Conservation (phyloP, 2,329 filamentous ascomycete genomes). For the Phaeosphaeriaceae sp. region DNA sequence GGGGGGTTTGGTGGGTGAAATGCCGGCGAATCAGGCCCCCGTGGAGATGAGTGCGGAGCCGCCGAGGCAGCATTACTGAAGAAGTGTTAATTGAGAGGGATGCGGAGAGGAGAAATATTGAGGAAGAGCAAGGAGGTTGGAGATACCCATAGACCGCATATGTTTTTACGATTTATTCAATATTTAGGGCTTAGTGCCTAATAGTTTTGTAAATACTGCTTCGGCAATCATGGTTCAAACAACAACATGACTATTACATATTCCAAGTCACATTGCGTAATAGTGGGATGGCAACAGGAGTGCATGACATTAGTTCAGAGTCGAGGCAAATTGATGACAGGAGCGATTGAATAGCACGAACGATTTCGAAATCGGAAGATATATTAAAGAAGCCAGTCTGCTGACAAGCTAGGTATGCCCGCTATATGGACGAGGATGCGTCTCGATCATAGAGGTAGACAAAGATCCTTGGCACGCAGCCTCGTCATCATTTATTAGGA, state of each 20-base stretch:
- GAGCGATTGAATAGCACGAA: no score
- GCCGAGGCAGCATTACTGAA: slow-evolving; percentile 3
- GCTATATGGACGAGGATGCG: no score
- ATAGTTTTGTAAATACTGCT: not conserved
- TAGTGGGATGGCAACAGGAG: no score
- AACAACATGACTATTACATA: not conserved
- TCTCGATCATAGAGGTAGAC: no score
- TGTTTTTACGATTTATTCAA: not conserved
- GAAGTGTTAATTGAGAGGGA: not conserved
- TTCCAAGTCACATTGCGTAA: not conserved
- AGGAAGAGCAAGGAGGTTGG: not conserved
- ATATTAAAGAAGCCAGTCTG: no score
- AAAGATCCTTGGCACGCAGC: not conserved
- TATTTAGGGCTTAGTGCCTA: not conserved
- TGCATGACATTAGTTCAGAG: no score
- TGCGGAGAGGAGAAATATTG: not conserved
- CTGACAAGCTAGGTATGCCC: no score
- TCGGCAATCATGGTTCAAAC: not conserved
- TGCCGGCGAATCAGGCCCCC: not conserved
- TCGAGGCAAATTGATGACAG: no score
- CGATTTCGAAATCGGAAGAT: no score
- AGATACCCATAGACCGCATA: not conserved
- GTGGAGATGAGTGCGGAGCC: not conserved
- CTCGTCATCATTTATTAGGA: not conserved
- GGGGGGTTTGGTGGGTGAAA: not conserved